A percentile compares a stretch with the other conserved stretches of the same genome.
Conservation (phyloP, 441 rosid species). For the Adansonia rubrostipa region DNA sequence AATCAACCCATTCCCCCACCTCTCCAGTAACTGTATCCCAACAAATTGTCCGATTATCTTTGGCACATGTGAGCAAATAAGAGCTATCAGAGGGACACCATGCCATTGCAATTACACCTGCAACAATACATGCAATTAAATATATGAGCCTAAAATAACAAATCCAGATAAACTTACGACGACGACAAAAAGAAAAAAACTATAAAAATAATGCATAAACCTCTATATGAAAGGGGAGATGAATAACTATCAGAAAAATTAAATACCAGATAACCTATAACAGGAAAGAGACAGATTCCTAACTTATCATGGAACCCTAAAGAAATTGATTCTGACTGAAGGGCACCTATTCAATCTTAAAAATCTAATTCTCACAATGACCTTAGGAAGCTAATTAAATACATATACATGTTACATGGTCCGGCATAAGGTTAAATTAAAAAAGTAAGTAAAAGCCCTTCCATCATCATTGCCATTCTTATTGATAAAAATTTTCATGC, state of each 20-base stretch:
- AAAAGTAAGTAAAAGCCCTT: not conserved
- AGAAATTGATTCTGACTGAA: not conserved
- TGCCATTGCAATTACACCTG: constrained; percentile 98
- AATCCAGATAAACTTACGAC: not conserved
- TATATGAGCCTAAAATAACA: constrained; percentile 22
- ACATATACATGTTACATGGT: not conserved
- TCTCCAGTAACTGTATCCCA: constrained; percentile 94
- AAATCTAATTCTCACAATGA: not conserved
- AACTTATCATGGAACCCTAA: not conserved
- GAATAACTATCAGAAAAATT: not conserved
- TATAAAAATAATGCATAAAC: constrained; percentile 22
- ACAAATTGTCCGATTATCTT: constrained; percentile 97
- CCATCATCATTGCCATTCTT: not conserved
- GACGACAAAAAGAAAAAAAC: not conserved
- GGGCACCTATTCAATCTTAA: not conserved
- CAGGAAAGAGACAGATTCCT: constrained; percentile 20
- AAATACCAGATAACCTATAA: not conserved
- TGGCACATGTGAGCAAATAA: constrained; percentile 95
- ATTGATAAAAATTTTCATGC: not conserved
- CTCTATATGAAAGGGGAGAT: not conserved
- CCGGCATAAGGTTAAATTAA: not conserved
- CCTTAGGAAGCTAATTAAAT: not conserved
- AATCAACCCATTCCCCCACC: constrained; percentile 47
- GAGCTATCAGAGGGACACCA: constrained; percentile 98
- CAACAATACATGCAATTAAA: constrained; percentile 22